These are phyloP conservation scores for Geotrichum bryndzae DNA, from an alignment of 1,139 yeast genomes.

Conservation along the genomic window DNA sequence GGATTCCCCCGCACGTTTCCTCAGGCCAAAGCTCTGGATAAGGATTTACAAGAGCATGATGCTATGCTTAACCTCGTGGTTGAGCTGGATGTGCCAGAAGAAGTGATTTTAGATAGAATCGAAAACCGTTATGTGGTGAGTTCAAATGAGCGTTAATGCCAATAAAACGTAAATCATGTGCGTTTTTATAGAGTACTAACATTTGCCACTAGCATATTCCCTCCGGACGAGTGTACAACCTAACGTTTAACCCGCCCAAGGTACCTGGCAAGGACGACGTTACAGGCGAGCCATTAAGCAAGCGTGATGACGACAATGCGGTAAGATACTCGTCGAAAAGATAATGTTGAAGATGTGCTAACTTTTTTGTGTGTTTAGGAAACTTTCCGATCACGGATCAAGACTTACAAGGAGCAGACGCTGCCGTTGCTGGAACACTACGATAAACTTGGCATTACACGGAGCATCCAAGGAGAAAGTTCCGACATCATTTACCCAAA, in stretches of 20 bases:
- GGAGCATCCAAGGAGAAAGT: constrained; percentile 63
- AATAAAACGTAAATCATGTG: not conserved
- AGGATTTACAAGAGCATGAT: constrained; percentile 38
- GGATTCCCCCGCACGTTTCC: constrained; percentile 81
- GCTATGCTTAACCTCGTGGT: constrained; percentile 65
- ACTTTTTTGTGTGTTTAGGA: constrained; percentile 29
- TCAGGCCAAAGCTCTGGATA: constrained; percentile 62
- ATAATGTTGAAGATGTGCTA: not conserved
- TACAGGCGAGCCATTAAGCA: constrained; percentile 78
- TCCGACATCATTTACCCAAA: constrained; percentile 82
- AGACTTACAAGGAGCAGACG: constrained; percentile 53
- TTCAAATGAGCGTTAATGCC: not conserved
- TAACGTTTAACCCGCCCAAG: constrained; percentile 85
- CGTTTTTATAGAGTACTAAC: not conserved
- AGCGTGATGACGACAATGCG: constrained; percentile 74
- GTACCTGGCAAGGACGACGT: constrained; percentile 74
- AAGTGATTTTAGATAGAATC: constrained; percentile 70
- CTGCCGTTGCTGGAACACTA: constrained; percentile 64
- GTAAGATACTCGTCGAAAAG: constrained; percentile 17
- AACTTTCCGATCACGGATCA: constrained; percentile 62
- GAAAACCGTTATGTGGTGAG: constrained; percentile 68
- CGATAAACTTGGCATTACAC: constrained; percentile 45
- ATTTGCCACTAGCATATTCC: constrained; percentile 47
- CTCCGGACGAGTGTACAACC: constrained; percentile 80
- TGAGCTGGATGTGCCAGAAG: constrained; percentile 76